Evolutionary conservation across 768 basidiomycete genomes (phyloP), one percentile per base, ranked within the genome.

Genomic region (Cystofilobasidium capitatum): DNA sequence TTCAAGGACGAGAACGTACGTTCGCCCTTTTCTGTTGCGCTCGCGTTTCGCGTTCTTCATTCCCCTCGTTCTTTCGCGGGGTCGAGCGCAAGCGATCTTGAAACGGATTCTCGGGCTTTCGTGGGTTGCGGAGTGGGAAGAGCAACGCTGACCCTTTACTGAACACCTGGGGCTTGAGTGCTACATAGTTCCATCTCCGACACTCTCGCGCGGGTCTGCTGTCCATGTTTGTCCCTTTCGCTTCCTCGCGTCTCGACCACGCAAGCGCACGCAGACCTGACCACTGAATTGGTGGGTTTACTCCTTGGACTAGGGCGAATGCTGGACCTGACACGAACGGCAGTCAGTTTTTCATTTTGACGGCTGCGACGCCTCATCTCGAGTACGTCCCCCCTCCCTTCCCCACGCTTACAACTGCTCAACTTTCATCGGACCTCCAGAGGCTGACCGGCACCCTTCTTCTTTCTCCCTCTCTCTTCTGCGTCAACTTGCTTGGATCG

Each of bases 1-100:
- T 77, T 77, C 55, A 72, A 72, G 54, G 77, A 78, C 61, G 77
- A 78, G 71, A 77, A 77, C 64, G 76, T 77, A 64, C 64, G 71
- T 61, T 71, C 71, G 65, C 72, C 72, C 62, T 75, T 75, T 66
- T 73, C 72, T 69, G 72, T 69, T 70, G 58, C 58, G 73, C 72
- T 17, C 22, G 29, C 3, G 2, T 57, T 45, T n/a, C 8, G 17
- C 10, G n/a, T 17, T 24, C 33, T 47, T 9, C 51, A 45, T 44
- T 33, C 2, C 9, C 64, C 14, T 39, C 20, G 31, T 14, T 1
- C 47, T 35, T 5, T 31, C n/a, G 20, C 35, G 20, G n/a, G n/a
- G n/a, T n/a, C n/a, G n/a, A n/a, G n/a, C n/a, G n/a, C n/a, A n/a
- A n/a, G n/a, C n/a, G n/a, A n/a, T n/a, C n/a, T n/a, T n/a, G n/a